phyloP scores from a whole-genome alignment of 139 green algal genomes.

The Zygnema circumcarinatum region DNA sequence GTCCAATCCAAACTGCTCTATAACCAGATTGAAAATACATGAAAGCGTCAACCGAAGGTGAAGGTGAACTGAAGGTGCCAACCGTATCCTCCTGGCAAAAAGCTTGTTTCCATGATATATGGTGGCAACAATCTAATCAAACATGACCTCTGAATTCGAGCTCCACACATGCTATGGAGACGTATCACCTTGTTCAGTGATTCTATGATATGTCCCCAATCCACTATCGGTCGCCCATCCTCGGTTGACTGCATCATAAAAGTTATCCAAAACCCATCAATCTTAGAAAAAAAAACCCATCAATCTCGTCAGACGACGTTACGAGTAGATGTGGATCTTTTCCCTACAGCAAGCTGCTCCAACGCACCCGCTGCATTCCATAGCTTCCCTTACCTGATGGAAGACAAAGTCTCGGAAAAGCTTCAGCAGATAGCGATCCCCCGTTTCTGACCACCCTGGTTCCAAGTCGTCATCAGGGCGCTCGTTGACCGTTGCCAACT shows the following conservation, averaged over 20 bases:
- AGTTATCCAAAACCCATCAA: no score
- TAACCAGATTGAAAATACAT: no score
- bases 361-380: no score
- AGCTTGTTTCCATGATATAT: no score
- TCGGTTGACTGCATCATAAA: conserved; percentile 46
- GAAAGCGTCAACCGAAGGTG: no score
- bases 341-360: neutral
- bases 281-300: conserved; percentile 10
- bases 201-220: conserved; percentile 89
- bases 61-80: no score
- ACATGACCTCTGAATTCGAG: no score
- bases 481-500: conserved; percentile 81
- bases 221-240: conserved; percentile 76
- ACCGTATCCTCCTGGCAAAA: no score
- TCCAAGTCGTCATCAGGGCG: conserved; percentile 70
- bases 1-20: no score
- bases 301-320: no score
- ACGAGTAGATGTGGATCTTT: neutral
- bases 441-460: conserved; percentile 73
- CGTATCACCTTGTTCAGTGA: conserved; percentile 81
- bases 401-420: conserved; percentile 90
- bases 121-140: no score
- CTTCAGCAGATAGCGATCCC: conserved; percentile 87
- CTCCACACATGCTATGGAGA: no score
- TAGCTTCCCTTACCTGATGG: conserved; percentile 66